Percentiles rank a stretch among this genome's conserved stretches.
Evolutionary conservation across 331 rosid genomes (phyloP).

Genomic region (Spiraea crenata): DNA sequence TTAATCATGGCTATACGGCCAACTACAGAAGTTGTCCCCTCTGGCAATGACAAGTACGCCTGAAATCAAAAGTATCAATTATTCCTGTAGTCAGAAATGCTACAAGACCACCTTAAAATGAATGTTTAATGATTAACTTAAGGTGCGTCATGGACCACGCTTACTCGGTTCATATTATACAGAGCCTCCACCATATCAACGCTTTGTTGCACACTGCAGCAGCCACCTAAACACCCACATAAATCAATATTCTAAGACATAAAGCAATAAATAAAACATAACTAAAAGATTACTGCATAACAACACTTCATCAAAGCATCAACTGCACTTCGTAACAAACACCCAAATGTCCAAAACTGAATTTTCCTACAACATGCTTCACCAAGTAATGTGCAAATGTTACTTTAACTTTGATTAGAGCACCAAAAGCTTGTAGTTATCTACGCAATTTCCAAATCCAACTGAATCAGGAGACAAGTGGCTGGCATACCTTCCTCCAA

Average conservation of each 20-base stretch:
- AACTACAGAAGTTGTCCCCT: conserved; percentile 78
- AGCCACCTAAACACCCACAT: conserved; percentile 54
- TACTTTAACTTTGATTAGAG: neutral
- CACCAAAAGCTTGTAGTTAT: neutral
- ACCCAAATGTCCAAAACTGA: neutral
- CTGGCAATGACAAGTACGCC: conserved; percentile 87
- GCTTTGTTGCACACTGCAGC: conserved; percentile 41
- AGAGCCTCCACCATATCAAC: conserved; percentile 72
- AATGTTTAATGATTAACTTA: neutral
- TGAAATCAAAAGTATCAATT: conserved; percentile 29
- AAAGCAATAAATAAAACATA: conserved; percentile 5
- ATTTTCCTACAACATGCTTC: neutral
- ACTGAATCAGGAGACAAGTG: conserved; percentile 16
- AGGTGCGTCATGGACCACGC: conserved; percentile 13
- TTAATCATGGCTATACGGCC: conserved; percentile 69
- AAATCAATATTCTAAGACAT: conserved; percentile 11
- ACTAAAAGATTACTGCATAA: neutral
- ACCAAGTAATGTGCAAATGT: neutral
- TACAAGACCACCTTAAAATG: neutral
- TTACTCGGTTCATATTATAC: conserved; percentile 62
- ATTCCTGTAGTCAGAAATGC: conserved; percentile 11
- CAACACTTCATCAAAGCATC: conserved; percentile 4
- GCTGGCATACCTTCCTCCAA: conserved; percentile 37
- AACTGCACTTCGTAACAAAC: neutral
- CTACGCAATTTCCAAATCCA: conserved; percentile 16